A percentile compares a stretch with the other conserved stretches of the same genome.
These are phyloP conservation scores for Cadophora sp. DNA, from an alignment of 2,329 filamentous ascomycete genomes.

Conservation along the genomic window DNA sequence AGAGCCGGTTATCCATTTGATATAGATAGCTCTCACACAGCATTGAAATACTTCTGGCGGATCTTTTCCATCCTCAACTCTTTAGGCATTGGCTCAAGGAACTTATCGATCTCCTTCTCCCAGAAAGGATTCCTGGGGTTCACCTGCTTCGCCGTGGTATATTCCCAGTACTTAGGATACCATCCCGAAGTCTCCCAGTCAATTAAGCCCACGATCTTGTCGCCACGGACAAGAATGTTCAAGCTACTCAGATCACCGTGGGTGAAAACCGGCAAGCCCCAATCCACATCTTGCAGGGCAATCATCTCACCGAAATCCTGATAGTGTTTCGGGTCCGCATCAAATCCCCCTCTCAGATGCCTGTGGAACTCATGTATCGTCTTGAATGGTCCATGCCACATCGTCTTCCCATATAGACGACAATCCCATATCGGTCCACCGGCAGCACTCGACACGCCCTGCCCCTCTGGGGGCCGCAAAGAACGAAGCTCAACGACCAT, in stretches of 20 bases:
- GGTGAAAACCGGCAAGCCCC: conserved; percentile 34
- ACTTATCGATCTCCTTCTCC: conserved; percentile 48
- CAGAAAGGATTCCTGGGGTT: conserved; percentile 45
- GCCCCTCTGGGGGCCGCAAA: neutral
- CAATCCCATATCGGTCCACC: conserved; percentile 17
- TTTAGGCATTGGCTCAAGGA: conserved; percentile 28
- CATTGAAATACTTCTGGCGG: too few relatives aligned
- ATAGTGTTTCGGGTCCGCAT: neutral
- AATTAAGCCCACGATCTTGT: conserved; percentile 50
- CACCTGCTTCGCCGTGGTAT: conserved; percentile 49
- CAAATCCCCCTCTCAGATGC: neutral
- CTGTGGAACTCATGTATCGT: conserved; percentile 22
- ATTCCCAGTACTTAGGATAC: conserved; percentile 52
- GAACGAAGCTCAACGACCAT: conserved; percentile 31
- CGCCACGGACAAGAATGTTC: conserved; percentile 52
- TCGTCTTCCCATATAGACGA: neutral
- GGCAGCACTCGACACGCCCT: neutral
- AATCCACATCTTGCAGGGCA: too few relatives aligned
- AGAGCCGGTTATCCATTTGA: too few relatives aligned
- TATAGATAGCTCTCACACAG: too few relatives aligned
- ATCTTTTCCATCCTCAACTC: too few relatives aligned
- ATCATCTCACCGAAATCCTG: too few relatives aligned
- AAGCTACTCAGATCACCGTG: conserved; percentile 57
- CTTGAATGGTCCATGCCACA: conserved; percentile 17
- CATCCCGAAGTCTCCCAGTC: conserved; percentile 52